Percentiles rank a stretch among this genome's conserved stretches.
phyloP scores from a whole-genome alignment of 768 basidiomycete genomes.

The Pisolithus albus region DNA sequence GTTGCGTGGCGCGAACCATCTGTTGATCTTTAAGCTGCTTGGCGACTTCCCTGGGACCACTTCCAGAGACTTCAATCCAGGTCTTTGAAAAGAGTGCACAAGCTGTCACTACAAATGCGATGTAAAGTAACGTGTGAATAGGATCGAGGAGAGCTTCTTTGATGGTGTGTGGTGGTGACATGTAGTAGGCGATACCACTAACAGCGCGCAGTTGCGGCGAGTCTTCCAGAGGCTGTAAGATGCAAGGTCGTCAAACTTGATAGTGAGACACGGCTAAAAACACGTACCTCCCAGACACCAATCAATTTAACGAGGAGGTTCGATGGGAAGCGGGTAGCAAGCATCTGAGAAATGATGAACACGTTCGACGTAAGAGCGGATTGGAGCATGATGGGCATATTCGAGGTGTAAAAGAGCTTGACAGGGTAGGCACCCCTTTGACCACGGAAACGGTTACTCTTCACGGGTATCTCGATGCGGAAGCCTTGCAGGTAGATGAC shows the following conservation, averaged over 20 bases:
- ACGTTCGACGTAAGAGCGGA: constrained; percentile 89
- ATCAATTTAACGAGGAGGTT: constrained; percentile 87
- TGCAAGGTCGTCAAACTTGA: constrained; percentile 2
- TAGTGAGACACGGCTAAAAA: background rate
- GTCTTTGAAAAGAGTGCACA: constrained; percentile 99
- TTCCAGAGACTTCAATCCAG: constrained; percentile 98
- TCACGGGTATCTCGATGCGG: constrained; percentile 97
- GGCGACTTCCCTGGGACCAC: constrained; percentile 91
- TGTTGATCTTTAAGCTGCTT: constrained; percentile 98
- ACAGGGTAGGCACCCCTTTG: constrained; percentile 93
- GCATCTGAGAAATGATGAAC: constrained; percentile 96
- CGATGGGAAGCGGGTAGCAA: constrained; percentile 81
- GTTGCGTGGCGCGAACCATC: constrained; percentile 49
- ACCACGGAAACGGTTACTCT: constrained; percentile 94
- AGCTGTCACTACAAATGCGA: constrained; percentile 86
- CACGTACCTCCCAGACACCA: constrained; percentile 94
- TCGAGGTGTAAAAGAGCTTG: constrained; percentile 97
- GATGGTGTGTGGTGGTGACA: constrained; percentile 94
- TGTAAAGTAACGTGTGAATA: constrained; percentile 86
- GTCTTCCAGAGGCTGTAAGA: constrained; percentile 81
- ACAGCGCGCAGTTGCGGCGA: constrained; percentile 86
- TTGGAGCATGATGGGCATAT: constrained; percentile 99
- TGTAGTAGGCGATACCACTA: constrained; percentile 94
- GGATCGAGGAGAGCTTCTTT: constrained; percentile 86
- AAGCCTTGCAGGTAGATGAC: constrained; percentile 99